phyloP scores from a whole-genome alignment of 129 eudicot genomes.

The Flaveria bidentis region DNA sequence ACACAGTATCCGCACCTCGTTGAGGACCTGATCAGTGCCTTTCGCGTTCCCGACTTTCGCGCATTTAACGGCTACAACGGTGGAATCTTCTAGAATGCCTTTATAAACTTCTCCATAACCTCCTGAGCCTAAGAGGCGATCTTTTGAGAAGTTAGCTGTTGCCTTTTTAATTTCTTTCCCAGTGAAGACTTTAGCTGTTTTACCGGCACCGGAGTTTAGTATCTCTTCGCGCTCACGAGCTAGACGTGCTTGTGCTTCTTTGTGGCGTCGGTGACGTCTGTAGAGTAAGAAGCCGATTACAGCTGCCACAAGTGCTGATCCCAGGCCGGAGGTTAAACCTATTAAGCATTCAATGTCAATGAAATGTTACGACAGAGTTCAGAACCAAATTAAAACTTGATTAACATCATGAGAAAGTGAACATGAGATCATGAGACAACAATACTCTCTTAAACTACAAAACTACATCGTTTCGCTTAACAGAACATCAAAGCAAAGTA shows the following conservation, averaged over 20 bases:
- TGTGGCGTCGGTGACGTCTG: conserved; percentile 59
- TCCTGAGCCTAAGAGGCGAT: conserved; percentile 76
- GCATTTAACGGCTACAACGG: conserved; percentile 77
- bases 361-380: neutral
- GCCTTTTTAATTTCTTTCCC: conserved; percentile 83
- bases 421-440: no score
- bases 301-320: conserved; percentile 55
- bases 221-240: conserved; percentile 82
- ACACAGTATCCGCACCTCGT: conserved; percentile 83
- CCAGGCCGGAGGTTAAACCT: conserved; percentile 73
- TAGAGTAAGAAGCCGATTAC: conserved; percentile 50
- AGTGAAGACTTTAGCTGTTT: conserved; percentile 68
- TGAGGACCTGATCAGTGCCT: conserved; percentile 87
- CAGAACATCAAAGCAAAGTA: no score
- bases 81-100: conserved; percentile 69
- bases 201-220: conserved; percentile 78
- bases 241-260: conserved; percentile 67
- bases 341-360: conserved; percentile 27
- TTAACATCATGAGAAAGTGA: no score
- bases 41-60: conserved; percentile 88
- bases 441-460: no score
- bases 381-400: no score
- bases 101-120: conserved; percentile 81
- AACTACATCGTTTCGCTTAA: no score
- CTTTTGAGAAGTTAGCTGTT: conserved; percentile 71